Evolutionary conservation across 441 rosid species (phyloP).

Genomic region (Manihot esculenta): DNA sequence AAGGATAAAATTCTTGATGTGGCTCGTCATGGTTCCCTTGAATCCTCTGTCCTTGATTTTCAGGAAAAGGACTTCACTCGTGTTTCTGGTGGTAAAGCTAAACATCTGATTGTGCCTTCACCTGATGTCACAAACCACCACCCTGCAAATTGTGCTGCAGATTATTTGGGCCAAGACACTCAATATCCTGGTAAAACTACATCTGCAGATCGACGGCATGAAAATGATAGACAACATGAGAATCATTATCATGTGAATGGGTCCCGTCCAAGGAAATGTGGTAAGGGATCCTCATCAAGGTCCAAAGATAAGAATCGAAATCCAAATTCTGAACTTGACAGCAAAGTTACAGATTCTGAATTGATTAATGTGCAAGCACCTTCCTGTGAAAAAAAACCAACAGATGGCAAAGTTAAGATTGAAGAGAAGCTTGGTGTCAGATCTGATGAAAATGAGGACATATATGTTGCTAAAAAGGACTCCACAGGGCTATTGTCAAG

Average conservation of each 20-base stretch:
- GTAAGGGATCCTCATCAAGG: conserved; percentile 60
- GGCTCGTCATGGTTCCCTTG: conserved; percentile 47
- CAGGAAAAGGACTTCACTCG: conserved; percentile 46
- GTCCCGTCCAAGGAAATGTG: conserved; percentile 52
- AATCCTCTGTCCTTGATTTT: conserved; percentile 46
- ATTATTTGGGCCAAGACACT: conserved; percentile 41
- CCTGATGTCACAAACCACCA: conserved; percentile 38
- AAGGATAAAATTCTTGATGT: conserved; percentile 38
- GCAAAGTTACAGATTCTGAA: conserved; percentile 28
- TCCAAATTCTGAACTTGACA: conserved; percentile 43
- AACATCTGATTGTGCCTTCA: conserved; percentile 41
- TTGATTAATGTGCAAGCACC: conserved; percentile 28
- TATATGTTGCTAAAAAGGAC: conserved; percentile 45
- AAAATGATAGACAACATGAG: conserved; percentile 48
- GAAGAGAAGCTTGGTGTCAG: conserved; percentile 40
- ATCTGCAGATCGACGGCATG: conserved; percentile 33
- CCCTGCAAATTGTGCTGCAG: conserved; percentile 42
- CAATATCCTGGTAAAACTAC: conserved; percentile 34
- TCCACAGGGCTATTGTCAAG: conserved; percentile 32
- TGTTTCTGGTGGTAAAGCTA: conserved; percentile 45
- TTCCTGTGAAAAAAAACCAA: conserved; percentile 38
- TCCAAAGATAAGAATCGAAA: conserved; percentile 61
- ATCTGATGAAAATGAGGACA: conserved; percentile 43
- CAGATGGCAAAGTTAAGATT: conserved; percentile 40
- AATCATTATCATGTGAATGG: conserved; percentile 43